Evolutionary conservation across 257 asterid genomes (phyloP).

Genomic region (Capsicum baccatum): DNA sequence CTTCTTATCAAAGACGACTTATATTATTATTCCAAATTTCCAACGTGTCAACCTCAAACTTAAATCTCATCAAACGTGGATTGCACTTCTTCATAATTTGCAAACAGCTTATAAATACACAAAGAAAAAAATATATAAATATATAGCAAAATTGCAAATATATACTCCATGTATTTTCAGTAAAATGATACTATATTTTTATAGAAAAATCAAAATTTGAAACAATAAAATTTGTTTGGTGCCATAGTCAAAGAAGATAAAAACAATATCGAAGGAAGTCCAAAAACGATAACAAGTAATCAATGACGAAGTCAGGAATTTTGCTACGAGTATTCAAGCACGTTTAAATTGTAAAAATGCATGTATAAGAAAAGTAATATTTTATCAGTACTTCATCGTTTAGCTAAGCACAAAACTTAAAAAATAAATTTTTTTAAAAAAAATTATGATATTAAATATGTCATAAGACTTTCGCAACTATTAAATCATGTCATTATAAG

Average conservation of each 20-base stretch:
- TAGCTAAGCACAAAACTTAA: background rate
- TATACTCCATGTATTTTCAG: background rate
- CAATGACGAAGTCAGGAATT: too few relatives aligned
- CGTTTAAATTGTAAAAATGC: too few relatives aligned
- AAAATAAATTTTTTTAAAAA: background rate
- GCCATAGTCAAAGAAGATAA: background rate
- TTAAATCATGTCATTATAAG: background rate
- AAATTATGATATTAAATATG: background rate
- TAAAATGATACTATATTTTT: background rate
- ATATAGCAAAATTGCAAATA: background rate
- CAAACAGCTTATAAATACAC: background rate
- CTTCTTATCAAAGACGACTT: background rate
- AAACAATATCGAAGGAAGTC: background rate
- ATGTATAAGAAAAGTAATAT: too few relatives aligned
- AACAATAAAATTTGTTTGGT: background rate
- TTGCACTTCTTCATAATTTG: background rate
- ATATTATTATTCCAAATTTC: background rate
- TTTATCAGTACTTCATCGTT: background rate
- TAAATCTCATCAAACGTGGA: slow-evolving; percentile 17
- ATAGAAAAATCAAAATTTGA: background rate
- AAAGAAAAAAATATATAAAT: background rate
- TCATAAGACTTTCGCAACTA: background rate
- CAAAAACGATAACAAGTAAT: background rate
- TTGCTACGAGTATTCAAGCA: too few relatives aligned
- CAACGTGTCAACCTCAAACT: slow-evolving; percentile 18